These are phyloP conservation scores for Globisporangium viniferum DNA, from an alignment of 352 stramenopile species.

Conservation along the genomic window DNA sequence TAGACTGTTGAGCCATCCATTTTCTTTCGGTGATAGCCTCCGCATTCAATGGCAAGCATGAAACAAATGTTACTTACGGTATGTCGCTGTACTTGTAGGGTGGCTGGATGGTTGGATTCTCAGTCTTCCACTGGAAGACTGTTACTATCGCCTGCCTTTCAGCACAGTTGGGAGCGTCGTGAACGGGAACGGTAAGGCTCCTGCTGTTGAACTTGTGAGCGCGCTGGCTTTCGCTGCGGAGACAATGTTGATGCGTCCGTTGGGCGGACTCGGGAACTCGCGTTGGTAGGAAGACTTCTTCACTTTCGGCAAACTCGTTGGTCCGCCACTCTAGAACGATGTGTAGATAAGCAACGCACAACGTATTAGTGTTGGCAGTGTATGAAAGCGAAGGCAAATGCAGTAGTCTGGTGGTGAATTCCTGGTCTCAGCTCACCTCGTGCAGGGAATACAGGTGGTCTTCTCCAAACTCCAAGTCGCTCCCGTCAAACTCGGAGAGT, in stretches of 20 bases:
- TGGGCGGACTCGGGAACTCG: slow-evolving; percentile 43
- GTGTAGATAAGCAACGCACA: not conserved
- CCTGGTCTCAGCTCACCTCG: slow-evolving; percentile 18
- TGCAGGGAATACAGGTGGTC: slow-evolving; percentile 27
- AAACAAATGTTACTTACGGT: not conserved
- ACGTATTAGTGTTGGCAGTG: not conserved
- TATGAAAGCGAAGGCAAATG: not conserved
- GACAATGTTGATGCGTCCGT: slow-evolving; percentile 34
- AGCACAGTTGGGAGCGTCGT: slow-evolving; percentile 26
- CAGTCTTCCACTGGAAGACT: not conserved
- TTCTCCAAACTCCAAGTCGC: not conserved
- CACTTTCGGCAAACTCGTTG: slow-evolving; percentile 22
- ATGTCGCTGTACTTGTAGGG: not conserved
- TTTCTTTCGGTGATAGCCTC: not conserved
- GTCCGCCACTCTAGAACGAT: slow-evolving; percentile 1
- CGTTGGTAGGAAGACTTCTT: slow-evolving; percentile 30
- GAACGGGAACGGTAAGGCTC: slow-evolving; percentile 19
- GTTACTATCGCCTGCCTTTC: slow-evolving; percentile 36
- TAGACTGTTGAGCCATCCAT: not conserved
- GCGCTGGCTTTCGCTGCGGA: slow-evolving; percentile 3
- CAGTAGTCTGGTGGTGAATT: not conserved
- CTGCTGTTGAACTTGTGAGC: not conserved
- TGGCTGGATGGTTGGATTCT: not conserved
- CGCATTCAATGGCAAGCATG: not conserved
- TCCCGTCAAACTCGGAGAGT: slow-evolving; percentile 5